phyloP scores from a whole-genome alignment of 352 stramenopile genomes.

The Phytophthora citricola region DNA sequence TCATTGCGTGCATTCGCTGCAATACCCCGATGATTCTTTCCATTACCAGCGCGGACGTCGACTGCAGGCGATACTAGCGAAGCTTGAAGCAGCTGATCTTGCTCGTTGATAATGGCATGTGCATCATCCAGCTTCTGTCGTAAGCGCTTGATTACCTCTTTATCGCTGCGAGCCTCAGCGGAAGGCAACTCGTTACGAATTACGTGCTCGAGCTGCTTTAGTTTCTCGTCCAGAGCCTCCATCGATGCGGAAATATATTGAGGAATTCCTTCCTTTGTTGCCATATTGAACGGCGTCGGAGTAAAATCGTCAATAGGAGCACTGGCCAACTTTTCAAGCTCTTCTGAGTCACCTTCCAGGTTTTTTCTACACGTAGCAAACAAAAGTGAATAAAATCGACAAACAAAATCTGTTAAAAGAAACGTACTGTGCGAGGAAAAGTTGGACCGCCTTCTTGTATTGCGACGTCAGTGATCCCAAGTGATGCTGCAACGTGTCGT shows the following conservation, averaged over 20 bases:
- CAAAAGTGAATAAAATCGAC: no score
- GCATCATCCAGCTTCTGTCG: conserved; percentile 72
- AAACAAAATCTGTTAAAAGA: no score
- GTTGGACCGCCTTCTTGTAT: conserved; percentile 75
- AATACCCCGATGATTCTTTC: conserved; percentile 15
- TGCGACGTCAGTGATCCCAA: conserved; percentile 70
- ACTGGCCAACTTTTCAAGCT: conserved; percentile 56
- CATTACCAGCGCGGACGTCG: conserved; percentile 6
- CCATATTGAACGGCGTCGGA: conserved; percentile 68
- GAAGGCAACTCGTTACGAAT: conserved; percentile 56
- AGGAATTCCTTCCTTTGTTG: conserved; percentile 63
- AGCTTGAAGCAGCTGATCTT: conserved; percentile 77
- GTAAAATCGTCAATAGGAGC: conserved; percentile 73
- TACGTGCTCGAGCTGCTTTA: conserved; percentile 63
- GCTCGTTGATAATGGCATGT: conserved; percentile 65
- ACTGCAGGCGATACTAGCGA: conserved; percentile 39
- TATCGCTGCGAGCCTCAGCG: conserved; percentile 34
- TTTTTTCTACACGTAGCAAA: conserved; percentile 42
- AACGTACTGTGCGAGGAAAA: conserved; percentile 79
- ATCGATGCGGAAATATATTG: conserved; percentile 62
- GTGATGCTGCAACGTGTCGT: conserved; percentile 61
- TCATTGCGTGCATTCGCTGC: conserved; percentile 1
- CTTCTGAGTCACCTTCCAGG: conserved; percentile 46
- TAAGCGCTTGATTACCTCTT: conserved; percentile 61
- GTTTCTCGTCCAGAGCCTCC: conserved; percentile 48